Conservation (phyloP, 2,329 filamentous ascomycete species). For the Diaporthe longicolla region DNA sequence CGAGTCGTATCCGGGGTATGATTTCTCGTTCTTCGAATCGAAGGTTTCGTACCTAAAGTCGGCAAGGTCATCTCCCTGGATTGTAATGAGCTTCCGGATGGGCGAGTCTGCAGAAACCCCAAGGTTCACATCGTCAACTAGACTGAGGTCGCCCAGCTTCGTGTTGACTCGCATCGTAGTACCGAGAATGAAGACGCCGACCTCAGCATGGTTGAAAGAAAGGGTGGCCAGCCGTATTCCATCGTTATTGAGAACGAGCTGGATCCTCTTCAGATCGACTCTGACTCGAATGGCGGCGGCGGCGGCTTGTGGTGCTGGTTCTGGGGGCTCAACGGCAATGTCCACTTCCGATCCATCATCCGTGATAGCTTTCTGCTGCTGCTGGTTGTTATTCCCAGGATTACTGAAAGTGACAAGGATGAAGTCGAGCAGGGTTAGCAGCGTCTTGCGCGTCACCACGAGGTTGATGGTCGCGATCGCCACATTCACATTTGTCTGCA, state of each 20-base stretch:
- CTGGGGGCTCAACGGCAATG: conserved; percentile 54
- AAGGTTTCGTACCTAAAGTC: conserved; percentile 99
- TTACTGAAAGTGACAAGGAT: conserved; percentile 91
- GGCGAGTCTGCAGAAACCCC: conserved; percentile 86
- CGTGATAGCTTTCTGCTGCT: conserved; percentile 53
- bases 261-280: conserved; percentile 92
- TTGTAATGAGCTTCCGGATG: conserved; percentile 89
- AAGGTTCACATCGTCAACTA: conserved; percentile 94
- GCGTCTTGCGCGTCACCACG: conserved; percentile 91
- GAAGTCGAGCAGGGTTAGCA: conserved; percentile 94
- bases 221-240: conserved; percentile 94
- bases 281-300: conserved; percentile 91
- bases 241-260: conserved; percentile 96
- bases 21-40: conserved; percentile 76
- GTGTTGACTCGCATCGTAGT: conserved; percentile 90
- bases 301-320: conserved; percentile 53
- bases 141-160: conserved; percentile 86
- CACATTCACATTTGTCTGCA: conserved; percentile 93
- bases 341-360: conserved; percentile 58
- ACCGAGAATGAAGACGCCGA: conserved; percentile 88
- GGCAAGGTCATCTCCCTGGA: conserved; percentile 94
- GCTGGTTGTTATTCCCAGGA: conserved; percentile 55
- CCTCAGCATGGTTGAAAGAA: conserved; percentile 91
- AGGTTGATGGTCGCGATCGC: conserved; percentile 96
- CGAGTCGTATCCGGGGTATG: conserved; percentile 95